phyloP scores from a whole-genome alignment of 768 basidiomycete genomes.

The Kwoniella dendrophila region DNA sequence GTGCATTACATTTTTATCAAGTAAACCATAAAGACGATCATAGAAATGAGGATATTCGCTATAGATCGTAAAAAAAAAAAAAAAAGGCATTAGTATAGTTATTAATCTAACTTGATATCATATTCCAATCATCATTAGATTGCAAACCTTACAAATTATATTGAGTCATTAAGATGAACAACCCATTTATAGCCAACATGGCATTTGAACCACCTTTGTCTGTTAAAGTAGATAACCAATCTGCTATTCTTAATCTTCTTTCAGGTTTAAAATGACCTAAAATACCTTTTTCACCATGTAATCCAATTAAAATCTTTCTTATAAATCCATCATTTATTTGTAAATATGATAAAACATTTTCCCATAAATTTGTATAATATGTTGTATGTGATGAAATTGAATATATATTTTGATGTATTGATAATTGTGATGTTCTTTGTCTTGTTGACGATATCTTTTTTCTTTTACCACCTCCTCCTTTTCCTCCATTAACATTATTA shows the following conservation, averaged over 20 bases:
- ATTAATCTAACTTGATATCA: no score
- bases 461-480: conserved; percentile 25
- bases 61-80: conserved; percentile 5
- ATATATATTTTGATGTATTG: conserved; percentile 33
- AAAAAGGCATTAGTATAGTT: no score
- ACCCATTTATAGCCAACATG: conserved; percentile 82
- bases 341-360: conserved; percentile 30
- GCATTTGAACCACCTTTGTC: conserved; percentile 74
- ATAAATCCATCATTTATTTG: conserved; percentile 40
- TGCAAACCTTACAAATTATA: conserved; percentile 80
- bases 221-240: conserved; percentile 52
- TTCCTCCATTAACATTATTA: neutral
- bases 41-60: conserved; percentile 98
- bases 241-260: conserved; percentile 50
- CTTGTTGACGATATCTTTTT: no score
- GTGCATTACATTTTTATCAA: conserved; percentile 85
- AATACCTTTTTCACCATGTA: conserved; percentile 50
- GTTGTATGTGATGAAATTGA: conserved; percentile 29
- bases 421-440: conserved; percentile 29
- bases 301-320: conserved; percentile 52
- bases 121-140: conserved; percentile 5
- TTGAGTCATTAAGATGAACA: conserved; percentile 86
- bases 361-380: conserved; percentile 41
- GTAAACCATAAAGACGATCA: conserved; percentile 82
- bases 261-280: conserved; percentile 42